A percentile compares a stretch with the other conserved stretches of the same genome.
Conservation (phyloP, 495 filamentous ascomycete genomes). For the Amphirosellinia nigrospora region DNA sequence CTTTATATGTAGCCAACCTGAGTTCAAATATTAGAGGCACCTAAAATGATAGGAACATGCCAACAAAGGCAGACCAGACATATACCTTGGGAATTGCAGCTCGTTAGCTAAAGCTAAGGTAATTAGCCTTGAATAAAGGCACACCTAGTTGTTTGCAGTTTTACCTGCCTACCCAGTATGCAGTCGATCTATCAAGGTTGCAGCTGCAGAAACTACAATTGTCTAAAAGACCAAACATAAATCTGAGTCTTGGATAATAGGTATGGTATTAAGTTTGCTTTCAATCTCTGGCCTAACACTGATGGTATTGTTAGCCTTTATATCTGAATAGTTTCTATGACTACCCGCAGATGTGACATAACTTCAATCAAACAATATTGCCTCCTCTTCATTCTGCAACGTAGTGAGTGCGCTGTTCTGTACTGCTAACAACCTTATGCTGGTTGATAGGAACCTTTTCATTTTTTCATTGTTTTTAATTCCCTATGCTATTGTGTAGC, state of each 20-base stretch:
- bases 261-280: slow-evolving; percentile 7
- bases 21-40: neutral
- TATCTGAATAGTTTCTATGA: neutral
- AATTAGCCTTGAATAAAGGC: neutral
- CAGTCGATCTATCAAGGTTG: neutral
- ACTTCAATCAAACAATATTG: neutral
- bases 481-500: neutral
- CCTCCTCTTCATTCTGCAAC: neutral
- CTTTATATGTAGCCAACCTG: neutral
- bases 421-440: neutral
- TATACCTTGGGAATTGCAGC: neutral
- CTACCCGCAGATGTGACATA: neutral
- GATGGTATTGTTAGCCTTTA: neutral
- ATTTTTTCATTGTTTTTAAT: neutral
- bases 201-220: neutral
- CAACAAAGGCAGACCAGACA: neutral
- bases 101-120: neutral
- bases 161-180: neutral
- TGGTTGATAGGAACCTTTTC: neutral
- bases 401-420: neutral
- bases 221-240: neutral
- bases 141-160: neutral
- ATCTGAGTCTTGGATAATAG: neutral
- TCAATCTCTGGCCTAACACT: neutral
- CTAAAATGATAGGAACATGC: neutral